Evolutionary conservation across 208 protist genomes (phyloP), one percentile per base, ranked within the genome.

Genomic region (Blechomonas ayalai): DNA sequence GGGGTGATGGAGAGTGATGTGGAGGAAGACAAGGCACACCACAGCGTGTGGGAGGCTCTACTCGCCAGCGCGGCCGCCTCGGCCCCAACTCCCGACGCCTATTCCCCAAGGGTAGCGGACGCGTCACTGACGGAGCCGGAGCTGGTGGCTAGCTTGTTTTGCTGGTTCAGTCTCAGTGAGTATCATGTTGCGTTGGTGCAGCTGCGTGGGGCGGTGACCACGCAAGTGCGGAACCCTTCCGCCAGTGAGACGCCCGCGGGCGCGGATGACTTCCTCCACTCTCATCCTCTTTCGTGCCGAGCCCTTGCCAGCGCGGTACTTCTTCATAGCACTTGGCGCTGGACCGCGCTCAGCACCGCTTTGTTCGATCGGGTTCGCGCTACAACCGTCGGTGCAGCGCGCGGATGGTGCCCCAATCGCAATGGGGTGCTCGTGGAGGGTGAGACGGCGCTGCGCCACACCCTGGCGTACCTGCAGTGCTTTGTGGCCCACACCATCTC

Each of bases 341-440:
- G 71, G 34, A 61, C 67, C 54, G 15, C 45, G 9, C 54, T 60
- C 0, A 41, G 54, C 4, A 55, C 34, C 12, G 49, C 63, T 16
- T 20, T 56, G 16, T 35, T 64, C 12, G 13, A 28, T 16, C 9
- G 27, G 15, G 47, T 72, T 18, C 28, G 42, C 44, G 12, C 4
- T 32, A 13, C 24, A n/a, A n/a, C 18, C 47, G 16, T 2, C 28
- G 4, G 16, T 60, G 29, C 43, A 18, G 13, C 6, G 47, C 5
- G 34, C 52, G 2, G 48, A 56, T 37, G 35, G 39, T 28, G 15
- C 48, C 15, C 15, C 37, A 13, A 80, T 34, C 65, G 70, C 2
- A 88, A 88, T 31, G 79, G 74, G 16, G 46, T 82, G 28, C 73
- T 83, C 42, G 33, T 88, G 13, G 73, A 88, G 48, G 68, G 61